Conservation (phyloP, 345 rosid species). For the Gossypium herbaceum region DNA sequence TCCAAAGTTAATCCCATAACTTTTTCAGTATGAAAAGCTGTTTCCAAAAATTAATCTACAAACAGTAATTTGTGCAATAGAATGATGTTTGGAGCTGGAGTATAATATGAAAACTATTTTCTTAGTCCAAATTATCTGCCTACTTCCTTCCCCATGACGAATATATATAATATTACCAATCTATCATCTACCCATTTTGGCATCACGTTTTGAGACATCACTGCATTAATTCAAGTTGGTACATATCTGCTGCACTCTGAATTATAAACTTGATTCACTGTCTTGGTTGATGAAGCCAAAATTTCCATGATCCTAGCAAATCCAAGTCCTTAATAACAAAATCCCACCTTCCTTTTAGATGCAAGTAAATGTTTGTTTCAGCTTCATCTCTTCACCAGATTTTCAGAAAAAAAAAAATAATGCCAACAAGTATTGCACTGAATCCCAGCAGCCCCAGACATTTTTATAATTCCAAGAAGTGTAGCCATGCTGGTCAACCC, state of each 20-base stretch:
- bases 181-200: not conserved
- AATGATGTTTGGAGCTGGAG: not conserved
- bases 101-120: not conserved
- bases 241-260: not conserved
- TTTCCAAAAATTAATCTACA: too few relatives aligned
- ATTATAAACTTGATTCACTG: not conserved
- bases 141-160: not conserved
- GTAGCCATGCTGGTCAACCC: slow-evolving; percentile 8
- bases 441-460: not conserved
- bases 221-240: not conserved
- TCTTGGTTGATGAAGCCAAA: slow-evolving; percentile 12
- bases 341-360: not conserved
- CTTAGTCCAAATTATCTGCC: slow-evolving; percentile 10
- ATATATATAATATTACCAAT: not conserved
- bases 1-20: too few relatives aligned
- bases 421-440: not conserved
- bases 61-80: too few relatives aligned
- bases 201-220: not conserved
- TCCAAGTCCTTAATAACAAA: not conserved
- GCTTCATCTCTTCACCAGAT: not conserved
- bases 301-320: not conserved
- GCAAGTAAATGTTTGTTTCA: slow-evolving; percentile 1
- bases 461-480: not conserved
- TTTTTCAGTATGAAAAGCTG: too few relatives aligned
- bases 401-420: too few relatives aligned